These are phyloP conservation scores for Begonia masoniana DNA, from an alignment of 306 rosid species.

Conservation along the genomic window DNA sequence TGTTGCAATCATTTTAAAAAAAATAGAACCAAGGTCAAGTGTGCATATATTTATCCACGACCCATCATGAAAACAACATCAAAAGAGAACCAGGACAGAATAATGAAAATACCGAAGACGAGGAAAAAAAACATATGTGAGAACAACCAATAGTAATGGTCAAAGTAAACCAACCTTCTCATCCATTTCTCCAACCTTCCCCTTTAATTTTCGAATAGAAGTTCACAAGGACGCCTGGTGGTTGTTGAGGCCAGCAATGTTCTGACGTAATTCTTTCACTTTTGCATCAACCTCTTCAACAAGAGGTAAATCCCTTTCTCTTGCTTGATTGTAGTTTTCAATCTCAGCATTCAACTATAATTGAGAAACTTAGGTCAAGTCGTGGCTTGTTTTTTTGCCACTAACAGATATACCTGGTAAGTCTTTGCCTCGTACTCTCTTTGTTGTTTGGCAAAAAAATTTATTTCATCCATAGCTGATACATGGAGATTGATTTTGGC, in stretches of 20 bases:
- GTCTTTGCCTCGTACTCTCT: conserved; percentile 34
- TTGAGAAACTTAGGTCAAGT: conserved; percentile 7
- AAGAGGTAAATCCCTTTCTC: conserved; percentile 58
- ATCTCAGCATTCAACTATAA: conserved; percentile 57
- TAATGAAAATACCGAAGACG: neutral
- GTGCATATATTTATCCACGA: neutral
- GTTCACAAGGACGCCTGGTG: conserved; percentile 52
- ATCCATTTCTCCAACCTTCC: conserved; percentile 52
- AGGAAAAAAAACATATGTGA: neutral
- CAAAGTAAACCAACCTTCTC: conserved; percentile 45
- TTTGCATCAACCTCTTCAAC: conserved; percentile 59
- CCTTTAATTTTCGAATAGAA: conserved; percentile 48
- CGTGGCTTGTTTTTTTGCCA: neutral
- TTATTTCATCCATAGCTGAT: conserved; percentile 37
- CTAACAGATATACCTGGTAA: conserved; percentile 30
- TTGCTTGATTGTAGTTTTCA: conserved; percentile 37
- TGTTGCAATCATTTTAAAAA: neutral
- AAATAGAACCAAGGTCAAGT: neutral
- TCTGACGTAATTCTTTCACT: conserved; percentile 62
- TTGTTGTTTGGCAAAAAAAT: conserved; percentile 32
- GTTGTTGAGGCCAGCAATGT: conserved; percentile 50
- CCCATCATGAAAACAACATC: no score
- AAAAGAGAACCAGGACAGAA: no score
- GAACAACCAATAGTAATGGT: neutral
- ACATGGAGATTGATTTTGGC: conserved; percentile 35